A percentile compares a stretch with the other conserved stretches of the same genome.
Evolutionary conservation across 257 asterid genomes (phyloP).

Genomic region (Handroanthus guayacan): DNA sequence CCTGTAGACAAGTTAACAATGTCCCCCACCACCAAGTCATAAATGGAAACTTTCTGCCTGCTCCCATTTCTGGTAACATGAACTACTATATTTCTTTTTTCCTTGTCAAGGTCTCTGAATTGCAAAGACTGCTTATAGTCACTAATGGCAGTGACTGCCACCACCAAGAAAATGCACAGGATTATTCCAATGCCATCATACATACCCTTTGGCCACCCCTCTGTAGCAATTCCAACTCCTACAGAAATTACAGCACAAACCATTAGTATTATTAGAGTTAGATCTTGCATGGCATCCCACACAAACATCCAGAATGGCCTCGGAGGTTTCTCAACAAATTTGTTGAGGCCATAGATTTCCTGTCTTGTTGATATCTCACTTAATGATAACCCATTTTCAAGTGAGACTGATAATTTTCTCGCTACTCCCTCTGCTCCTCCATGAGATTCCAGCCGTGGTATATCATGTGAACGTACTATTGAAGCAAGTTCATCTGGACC

Average conservation of each 20-base stretch:
- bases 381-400: slow-evolving; percentile 58
- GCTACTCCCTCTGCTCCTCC: slow-evolving; percentile 71
- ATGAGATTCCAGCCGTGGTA: slow-evolving; percentile 53
- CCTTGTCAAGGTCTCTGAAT: slow-evolving; percentile 76
- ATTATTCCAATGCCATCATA: slow-evolving; percentile 79
- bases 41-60: slow-evolving; percentile 60
- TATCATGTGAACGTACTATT: slow-evolving; percentile 64
- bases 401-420: slow-evolving; percentile 53
- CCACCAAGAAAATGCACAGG: slow-evolving; percentile 70
- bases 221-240: slow-evolving; percentile 75
- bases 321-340: slow-evolving; percentile 66
- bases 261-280: slow-evolving; percentile 70
- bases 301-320: slow-evolving; percentile 69
- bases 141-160: slow-evolving; percentile 73
- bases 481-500: slow-evolving; percentile 79
- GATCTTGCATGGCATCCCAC: slow-evolving; percentile 88
- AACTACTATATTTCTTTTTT: slow-evolving; percentile 61
- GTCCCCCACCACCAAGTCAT: slow-evolving; percentile 78
- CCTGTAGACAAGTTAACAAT: slow-evolving; percentile 76
- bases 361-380: slow-evolving; percentile 53
- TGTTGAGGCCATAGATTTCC: slow-evolving; percentile 61
- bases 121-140: slow-evolving; percentile 86
- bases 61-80: slow-evolving; percentile 66
- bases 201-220: slow-evolving; percentile 87
- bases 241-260: slow-evolving; percentile 75